Percentiles rank a stretch among this genome's conserved stretches.
These are phyloP conservation scores for Albifimbria verrucaria DNA, from an alignment of 2,329 filamentous ascomycete species.

Conservation along the genomic window DNA sequence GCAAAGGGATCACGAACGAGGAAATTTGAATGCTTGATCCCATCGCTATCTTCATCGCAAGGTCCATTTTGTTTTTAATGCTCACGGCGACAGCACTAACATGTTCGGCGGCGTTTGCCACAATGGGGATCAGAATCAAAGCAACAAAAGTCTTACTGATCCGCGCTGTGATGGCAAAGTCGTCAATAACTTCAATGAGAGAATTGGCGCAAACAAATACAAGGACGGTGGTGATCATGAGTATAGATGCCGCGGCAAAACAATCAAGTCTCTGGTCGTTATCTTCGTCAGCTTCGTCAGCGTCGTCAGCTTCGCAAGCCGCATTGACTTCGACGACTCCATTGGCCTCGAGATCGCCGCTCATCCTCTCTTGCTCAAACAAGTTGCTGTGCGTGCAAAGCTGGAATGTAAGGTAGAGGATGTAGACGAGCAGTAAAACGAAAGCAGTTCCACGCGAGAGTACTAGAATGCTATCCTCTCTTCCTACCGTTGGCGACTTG, in stretches of 20 bases:
- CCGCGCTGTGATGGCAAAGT: conserved; percentile 63
- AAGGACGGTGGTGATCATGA: conserved; percentile 69
- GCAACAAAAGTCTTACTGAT: conserved; percentile 81
- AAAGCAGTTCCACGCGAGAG: conserved; percentile 75
- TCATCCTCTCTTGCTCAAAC: conserved; percentile 55
- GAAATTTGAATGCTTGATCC: conserved; percentile 82
- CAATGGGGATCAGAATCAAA: conserved; percentile 74
- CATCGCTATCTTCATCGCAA: conserved; percentile 75
- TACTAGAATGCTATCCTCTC: conserved; percentile 58
- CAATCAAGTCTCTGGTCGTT: conserved; percentile 56
- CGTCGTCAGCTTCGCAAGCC: too few species aligned
- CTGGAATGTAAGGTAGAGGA: conserved; percentile 76
- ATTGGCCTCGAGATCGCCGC: conserved; percentile 47
- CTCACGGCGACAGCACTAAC: conserved; percentile 79
- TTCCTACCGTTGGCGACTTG: conserved; percentile 38
- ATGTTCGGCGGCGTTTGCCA: conserved; percentile 77
- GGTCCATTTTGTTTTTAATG: conserved; percentile 71
- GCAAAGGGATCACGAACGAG: conserved; percentile 73
- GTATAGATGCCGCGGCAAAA: conserved; percentile 59
- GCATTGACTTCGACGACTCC: too few species aligned
- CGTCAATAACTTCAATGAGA: conserved; percentile 72
- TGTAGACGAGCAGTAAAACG: conserved; percentile 71
- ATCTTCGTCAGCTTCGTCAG: too few species aligned
- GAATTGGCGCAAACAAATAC: conserved; percentile 75
- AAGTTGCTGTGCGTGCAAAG: conserved; percentile 70